Conservation (phyloP, 192 early-diverging fungal species). For the Thoreauomyces humboldtii region DNA sequence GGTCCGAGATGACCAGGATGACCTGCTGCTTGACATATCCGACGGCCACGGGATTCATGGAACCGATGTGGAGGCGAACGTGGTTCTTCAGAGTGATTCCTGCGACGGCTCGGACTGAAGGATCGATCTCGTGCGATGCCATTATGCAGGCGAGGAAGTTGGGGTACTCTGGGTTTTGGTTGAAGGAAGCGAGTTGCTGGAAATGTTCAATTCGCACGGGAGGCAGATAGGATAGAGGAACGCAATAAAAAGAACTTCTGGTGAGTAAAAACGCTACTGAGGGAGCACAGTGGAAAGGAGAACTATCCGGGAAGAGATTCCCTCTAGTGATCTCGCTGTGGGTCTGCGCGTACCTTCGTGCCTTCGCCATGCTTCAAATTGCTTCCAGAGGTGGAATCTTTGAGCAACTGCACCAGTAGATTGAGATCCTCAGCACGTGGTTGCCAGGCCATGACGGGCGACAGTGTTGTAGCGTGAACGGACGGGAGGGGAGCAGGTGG, state of each 20-base stretch:
- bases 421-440: constrained; percentile 29
- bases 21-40: constrained; percentile 65
- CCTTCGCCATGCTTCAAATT: too few relatives aligned
- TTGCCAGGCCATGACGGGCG: constrained; percentile 38
- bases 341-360: too few relatives aligned
- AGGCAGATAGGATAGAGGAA: too few relatives aligned
- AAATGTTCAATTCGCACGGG: too few relatives aligned
- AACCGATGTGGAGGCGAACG: constrained; percentile 51
- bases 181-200: constrained; percentile 39
- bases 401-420: constrained; percentile 33
- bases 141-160: constrained; percentile 89
- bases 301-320: too few relatives aligned
- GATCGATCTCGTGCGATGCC: constrained; percentile 59
- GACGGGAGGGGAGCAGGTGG: too few relatives aligned
- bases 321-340: too few relatives aligned
- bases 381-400: constrained; percentile 36
- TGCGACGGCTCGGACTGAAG: constrained; percentile 74
- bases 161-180: constrained; percentile 74
- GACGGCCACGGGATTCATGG: constrained; percentile 51
- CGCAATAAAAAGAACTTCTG: too few relatives aligned
- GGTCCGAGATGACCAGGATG: constrained; percentile 67
- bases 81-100: constrained; percentile 66
- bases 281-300: too few relatives aligned
- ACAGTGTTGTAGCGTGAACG: too few relatives aligned
- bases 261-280: too few relatives aligned